phyloP scores from a whole-genome alignment of 2,329 filamentous ascomycete species.

The Hypoxylon rubiginosum region DNA sequence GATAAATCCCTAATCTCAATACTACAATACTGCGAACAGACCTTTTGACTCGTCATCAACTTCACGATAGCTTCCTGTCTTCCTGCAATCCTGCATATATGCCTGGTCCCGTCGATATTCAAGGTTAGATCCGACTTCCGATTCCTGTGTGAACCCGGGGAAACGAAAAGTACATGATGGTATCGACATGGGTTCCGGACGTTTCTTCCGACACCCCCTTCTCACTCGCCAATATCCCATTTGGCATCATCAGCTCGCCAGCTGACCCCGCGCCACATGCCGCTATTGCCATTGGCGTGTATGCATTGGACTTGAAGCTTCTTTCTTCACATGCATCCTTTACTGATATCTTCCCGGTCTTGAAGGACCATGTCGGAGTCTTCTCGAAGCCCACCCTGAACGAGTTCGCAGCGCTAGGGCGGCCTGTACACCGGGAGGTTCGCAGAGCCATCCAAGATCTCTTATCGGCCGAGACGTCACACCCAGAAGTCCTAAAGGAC shows the following conservation, averaged over 20 bases:
- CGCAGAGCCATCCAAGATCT: slow-evolving; percentile 77
- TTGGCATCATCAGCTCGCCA: slow-evolving; percentile 81
- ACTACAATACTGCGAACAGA: not conserved
- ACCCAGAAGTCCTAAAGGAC: slow-evolving; percentile 72
- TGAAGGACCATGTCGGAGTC: slow-evolving; percentile 69
- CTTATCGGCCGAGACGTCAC: slow-evolving; percentile 70
- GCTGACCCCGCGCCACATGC: slow-evolving; percentile 69
- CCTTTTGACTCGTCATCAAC: not conserved
- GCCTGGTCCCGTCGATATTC: not conserved
- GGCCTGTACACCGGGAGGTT: slow-evolving; percentile 76
- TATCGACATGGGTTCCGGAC: slow-evolving; percentile 50
- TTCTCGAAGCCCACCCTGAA: slow-evolving; percentile 78
- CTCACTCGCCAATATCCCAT: slow-evolving; percentile 84
- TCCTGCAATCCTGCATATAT: not conserved
- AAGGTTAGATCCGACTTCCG: not conserved
- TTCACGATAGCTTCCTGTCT: not conserved
- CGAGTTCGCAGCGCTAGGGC: slow-evolving; percentile 79
- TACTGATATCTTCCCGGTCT: slow-evolving; percentile 48
- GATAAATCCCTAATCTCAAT: not conserved
- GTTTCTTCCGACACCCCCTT: slow-evolving; percentile 64
- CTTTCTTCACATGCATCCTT: slow-evolving; percentile 43
- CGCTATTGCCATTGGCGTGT: slow-evolving; percentile 79
- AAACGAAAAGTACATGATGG: slow-evolving; percentile 34
- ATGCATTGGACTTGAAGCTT: slow-evolving; percentile 76
- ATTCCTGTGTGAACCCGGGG: not conserved